phyloP scores from a whole-genome alignment of 768 basidiomycete genomes.

The Mycena crocata region DNA sequence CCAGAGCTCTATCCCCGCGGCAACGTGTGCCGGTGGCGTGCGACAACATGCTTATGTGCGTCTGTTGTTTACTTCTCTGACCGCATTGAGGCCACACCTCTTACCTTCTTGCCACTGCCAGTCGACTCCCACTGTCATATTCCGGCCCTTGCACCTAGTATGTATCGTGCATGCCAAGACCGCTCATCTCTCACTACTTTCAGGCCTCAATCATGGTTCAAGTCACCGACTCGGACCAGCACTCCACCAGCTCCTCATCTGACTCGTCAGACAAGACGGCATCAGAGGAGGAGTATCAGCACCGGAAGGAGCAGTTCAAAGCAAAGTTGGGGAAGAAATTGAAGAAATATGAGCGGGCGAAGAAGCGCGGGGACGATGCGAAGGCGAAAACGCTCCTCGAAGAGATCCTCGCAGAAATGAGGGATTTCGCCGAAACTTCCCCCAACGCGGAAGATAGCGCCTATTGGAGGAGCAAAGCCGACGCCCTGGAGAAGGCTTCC shows the following conservation, averaged over 20 bases:
- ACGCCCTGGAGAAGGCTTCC: constrained; percentile 13
- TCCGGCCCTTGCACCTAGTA: too few species aligned
- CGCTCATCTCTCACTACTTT: too few species aligned
- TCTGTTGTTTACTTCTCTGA: too few species aligned
- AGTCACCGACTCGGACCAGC: background rate
- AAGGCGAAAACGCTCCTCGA: background rate
- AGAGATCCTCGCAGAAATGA: constrained; percentile 1
- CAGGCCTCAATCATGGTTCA: constrained; percentile 1
- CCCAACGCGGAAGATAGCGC: background rate
- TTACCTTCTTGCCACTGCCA: too few species aligned
- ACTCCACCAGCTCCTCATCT: constrained; percentile 23
- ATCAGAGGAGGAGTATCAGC: constrained; percentile 7
- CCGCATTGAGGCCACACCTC: too few species aligned
- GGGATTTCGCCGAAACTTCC: background rate
- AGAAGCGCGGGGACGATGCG: background rate
- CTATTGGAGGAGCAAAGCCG: background rate
- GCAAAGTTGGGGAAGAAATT: background rate
- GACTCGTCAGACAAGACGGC: constrained; percentile 3
- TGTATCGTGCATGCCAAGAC: too few species aligned
- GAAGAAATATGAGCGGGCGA: background rate
- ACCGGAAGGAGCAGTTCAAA: too few species aligned
- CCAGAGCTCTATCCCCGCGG: too few species aligned
- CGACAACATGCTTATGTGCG: too few species aligned
- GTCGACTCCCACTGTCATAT: too few species aligned
- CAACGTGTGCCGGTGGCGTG: too few species aligned